Conservation (phyloP, 345 rosid genomes). For the Salix exigua region DNA sequence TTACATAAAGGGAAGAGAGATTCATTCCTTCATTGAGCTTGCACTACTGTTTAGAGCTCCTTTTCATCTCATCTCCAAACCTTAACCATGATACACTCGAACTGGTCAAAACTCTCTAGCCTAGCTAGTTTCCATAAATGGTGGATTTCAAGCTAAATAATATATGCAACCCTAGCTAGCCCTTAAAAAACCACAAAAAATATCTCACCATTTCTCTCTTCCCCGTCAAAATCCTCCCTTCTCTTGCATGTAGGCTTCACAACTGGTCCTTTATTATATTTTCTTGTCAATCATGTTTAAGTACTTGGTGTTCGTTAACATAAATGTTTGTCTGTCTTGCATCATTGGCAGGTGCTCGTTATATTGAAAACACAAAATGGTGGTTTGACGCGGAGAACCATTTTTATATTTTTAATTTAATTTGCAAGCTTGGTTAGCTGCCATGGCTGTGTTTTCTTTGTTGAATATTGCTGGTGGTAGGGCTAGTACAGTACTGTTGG, state of each 20-base stretch:
- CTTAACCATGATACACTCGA: background rate
- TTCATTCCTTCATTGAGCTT: constrained; percentile 51
- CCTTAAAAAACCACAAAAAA: background rate
- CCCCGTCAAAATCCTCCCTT: background rate
- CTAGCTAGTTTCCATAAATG: background rate
- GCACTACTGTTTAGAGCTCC: constrained; percentile 29
- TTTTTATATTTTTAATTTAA: background rate
- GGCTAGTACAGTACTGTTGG: background rate
- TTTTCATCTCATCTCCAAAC: background rate
- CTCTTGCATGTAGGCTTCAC: constrained; percentile 1
- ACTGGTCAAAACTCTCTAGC: too few relatives aligned
- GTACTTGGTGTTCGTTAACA: background rate
- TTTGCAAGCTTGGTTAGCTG: background rate
- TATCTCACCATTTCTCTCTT: background rate
- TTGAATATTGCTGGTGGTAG: background rate
- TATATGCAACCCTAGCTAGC: background rate
- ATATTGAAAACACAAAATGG: background rate
- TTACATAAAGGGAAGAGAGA: background rate
- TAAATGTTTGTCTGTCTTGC: background rate
- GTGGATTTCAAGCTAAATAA: constrained; percentile 15
- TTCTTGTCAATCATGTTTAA: background rate
- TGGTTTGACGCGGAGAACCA: background rate
- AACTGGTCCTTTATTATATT: background rate
- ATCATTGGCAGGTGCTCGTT: background rate
- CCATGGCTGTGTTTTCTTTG: background rate